Percentiles rank a stretch among this genome's conserved stretches.
These are phyloP conservation scores for Sugiyamaella smithiae DNA, from an alignment of 805 yeast species.

Conservation along the genomic window DNA sequence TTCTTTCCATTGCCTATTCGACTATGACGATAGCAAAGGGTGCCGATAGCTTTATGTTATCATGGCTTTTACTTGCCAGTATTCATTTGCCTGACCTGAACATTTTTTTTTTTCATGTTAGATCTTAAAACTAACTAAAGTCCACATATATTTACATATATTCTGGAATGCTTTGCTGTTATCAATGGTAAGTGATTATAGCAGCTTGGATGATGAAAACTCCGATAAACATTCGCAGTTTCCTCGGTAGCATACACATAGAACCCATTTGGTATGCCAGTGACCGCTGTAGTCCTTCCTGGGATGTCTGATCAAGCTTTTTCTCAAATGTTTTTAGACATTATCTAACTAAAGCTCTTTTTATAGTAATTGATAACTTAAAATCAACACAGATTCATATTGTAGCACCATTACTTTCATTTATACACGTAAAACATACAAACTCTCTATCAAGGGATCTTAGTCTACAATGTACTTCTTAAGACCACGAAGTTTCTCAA, in stretches of 20 bases:
- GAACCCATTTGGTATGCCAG: conserved; percentile 41
- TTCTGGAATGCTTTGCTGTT: conserved; percentile 17
- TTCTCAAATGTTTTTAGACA: too few species aligned
- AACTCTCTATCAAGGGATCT: too few species aligned
- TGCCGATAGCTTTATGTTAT: conserved; percentile 24
- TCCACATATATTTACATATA: too few species aligned
- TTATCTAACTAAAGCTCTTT: too few species aligned
- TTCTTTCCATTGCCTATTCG: conserved; percentile 39
- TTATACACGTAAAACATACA: too few species aligned
- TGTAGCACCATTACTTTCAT: background rate
- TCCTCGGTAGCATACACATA: conserved; percentile 42
- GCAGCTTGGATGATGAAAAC: conserved; percentile 35
- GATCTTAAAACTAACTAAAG: too few species aligned
- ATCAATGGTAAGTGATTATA: conserved; percentile 15
- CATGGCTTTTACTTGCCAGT: conserved; percentile 43
- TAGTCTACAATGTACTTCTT: conserved; percentile 51
- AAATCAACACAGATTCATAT: background rate
- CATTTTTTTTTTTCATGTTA: background rate
- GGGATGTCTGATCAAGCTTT: conserved; percentile 39
- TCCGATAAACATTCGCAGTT: conserved; percentile 41
- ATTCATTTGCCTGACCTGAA: conserved; percentile 30
- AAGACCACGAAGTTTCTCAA: conserved; percentile 63
- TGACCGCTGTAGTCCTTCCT: conserved; percentile 43
- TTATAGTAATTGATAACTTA: background rate
- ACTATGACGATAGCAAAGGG: conserved; percentile 40